These are phyloP conservation scores for Colletotrichum sp. DNA, from an alignment of 2,329 filamentous ascomycete genomes.

Conservation along the genomic window DNA sequence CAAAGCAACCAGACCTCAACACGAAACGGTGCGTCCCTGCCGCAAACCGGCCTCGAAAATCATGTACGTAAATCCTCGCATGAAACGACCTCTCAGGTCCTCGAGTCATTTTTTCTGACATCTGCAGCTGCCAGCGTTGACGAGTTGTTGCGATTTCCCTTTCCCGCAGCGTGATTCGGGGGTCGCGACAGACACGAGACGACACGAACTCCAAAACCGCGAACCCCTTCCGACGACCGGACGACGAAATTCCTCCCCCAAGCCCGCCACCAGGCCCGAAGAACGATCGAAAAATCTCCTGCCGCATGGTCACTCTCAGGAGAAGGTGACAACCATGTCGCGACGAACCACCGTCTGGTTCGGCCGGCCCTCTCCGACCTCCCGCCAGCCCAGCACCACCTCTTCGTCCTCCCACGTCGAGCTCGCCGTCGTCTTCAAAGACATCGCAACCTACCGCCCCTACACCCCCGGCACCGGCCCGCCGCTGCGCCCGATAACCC, in stretches of 20 bases:
- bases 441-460: conserved; percentile 12
- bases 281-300: not conserved
- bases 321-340: conserved; percentile 1
- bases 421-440: conserved; percentile 16
- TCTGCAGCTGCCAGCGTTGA: not conserved
- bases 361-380: not conserved
- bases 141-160: not conserved
- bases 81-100: no score
- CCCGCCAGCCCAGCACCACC: not conserved
- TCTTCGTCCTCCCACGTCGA: not conserved
- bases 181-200: not conserved
- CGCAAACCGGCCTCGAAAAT: not conserved
- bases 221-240: not conserved
- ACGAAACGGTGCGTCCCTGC: not conserved
- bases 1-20: not conserved
- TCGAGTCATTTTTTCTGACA: not conserved
- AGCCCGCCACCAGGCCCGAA: not conserved
- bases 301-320: not conserved
- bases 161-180: not conserved
- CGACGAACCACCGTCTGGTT: conserved; percentile 3
- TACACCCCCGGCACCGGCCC: conserved; percentile 53
- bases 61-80: not conserved
- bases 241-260: no score
- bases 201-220: not conserved
- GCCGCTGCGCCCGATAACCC: conserved; percentile 47